These are phyloP conservation scores for Pleurotus tuber-regium DNA, from an alignment of 768 basidiomycete genomes.

Conservation along the genomic window DNA sequence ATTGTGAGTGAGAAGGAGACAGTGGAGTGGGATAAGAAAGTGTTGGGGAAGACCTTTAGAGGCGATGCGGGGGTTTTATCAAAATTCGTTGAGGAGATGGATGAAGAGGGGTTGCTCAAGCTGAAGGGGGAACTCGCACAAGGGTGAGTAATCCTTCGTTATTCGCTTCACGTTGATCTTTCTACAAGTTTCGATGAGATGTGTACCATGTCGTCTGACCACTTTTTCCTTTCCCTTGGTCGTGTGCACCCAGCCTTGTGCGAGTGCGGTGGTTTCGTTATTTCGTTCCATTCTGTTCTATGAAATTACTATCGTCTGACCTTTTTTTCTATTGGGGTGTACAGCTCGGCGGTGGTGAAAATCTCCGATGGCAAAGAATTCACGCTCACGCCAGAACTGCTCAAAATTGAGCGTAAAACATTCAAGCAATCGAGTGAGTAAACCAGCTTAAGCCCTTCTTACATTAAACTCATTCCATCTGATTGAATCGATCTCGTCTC, in stretches of 20 bases:
- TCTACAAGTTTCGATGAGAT: constrained; percentile 9
- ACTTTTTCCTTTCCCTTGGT: constrained; percentile 5
- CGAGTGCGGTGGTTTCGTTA: neutral
- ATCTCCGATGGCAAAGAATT: constrained; percentile 64
- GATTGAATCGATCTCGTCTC: neutral
- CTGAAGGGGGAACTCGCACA: constrained; percentile 71
- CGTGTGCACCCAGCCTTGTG: neutral
- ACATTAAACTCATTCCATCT: neutral
- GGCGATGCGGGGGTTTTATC: constrained; percentile 71
- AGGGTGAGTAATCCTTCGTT: constrained; percentile 49
- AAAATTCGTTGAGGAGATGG: constrained; percentile 62
- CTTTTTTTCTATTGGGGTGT: neutral
- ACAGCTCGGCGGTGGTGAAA: constrained; percentile 54
- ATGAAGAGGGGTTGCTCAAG: constrained; percentile 59
- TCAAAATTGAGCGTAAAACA: constrained; percentile 80
- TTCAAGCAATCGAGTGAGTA: constrained; percentile 82
- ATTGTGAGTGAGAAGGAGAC: constrained; percentile 78
- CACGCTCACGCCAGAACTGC: constrained; percentile 64
- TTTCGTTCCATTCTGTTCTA: neutral
- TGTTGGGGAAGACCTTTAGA: constrained; percentile 85
- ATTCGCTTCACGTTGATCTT: no score
- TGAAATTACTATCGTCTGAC: neutral
- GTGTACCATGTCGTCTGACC: neutral
- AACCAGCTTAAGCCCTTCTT: neutral
- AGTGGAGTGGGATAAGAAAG: constrained; percentile 83